Conservation (phyloP, 352 stramenopile genomes). For the Globisporangium okanoganense region DNA sequence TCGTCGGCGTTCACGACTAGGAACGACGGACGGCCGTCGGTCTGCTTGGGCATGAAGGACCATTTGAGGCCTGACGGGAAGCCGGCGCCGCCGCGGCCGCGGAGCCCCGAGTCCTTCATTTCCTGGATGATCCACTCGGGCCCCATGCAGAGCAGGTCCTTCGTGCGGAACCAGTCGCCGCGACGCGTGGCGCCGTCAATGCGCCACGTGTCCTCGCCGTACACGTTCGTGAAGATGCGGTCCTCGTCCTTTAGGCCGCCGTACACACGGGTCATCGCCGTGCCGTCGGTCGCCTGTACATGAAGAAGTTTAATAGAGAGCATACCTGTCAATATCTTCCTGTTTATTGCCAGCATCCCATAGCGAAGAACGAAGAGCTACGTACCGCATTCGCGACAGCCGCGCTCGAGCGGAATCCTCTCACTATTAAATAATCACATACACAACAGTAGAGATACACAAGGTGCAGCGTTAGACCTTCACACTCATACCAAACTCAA, state of each 20-base stretch:
- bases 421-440: not conserved
- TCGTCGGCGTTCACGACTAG: constrained; percentile 99
- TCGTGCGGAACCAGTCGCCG: constrained; percentile 96
- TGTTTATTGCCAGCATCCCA: not conserved
- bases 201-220: constrained; percentile 94
- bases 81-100: constrained; percentile 96
- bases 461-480: not conserved
- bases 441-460: not conserved
- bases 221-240: constrained; percentile 99
- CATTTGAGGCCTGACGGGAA: constrained; percentile 99
- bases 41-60: constrained; percentile 99
- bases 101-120: constrained; percentile 98
- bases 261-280: constrained; percentile 85
- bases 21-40: constrained; percentile 98
- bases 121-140: constrained; percentile 99
- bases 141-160: constrained; percentile 98
- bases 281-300: constrained; percentile 33
- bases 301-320: not conserved
- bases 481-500: not conserved
- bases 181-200: constrained; percentile 88
- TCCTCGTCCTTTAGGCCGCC: constrained; percentile 98
- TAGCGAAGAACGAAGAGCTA: not conserved
- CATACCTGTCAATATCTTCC: not conserved
- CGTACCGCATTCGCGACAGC: constrained; percentile 35
- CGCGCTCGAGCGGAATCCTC: constrained; percentile 28